Base-by-base conservation (phyloP, 225 moss, liverwort and hornwort species). In the Physcomitrellopsis africana region DNA sequence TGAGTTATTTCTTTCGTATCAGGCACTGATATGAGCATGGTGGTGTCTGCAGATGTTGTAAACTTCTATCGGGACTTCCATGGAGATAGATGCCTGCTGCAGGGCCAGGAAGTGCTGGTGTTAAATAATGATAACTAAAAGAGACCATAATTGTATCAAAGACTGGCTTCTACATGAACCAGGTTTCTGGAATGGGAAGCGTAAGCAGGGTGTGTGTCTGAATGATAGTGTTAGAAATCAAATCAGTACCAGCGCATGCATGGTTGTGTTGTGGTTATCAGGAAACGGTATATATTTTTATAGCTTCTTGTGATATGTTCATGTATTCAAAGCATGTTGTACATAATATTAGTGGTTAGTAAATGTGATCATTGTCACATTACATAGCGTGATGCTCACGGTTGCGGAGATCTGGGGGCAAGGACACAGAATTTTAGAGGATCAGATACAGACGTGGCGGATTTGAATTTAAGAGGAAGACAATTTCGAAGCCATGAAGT, bases 311-410 rank as follows among this genome's bases (percentile, higher is more conserved):
- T 27, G 57, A 47, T 63, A 22, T 81, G 72, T 37, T 37, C 32
- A 72, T 63, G 13, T 72, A 66, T 56, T 68, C 68, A 66, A 65
- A 81, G 56, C 58, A 45, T 45, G 64, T 65, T 82, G 80, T 82
- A 77, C 8, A 80, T 79, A 67, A 17, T 67, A 57, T 32, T 22
- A 17, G 54, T 17, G 56, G 72, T 68, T 29, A 51, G 68, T 46
- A 72, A 67, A 24, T 85, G 75, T 72, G 68, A 77, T 75, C 51
- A 20, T 13, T 63, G 41, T 62, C 62, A 46, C 48, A 46, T 78
- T 72, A 62, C 46, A 68, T 63, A 83, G 83, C 79, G 86, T 84
- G 84, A 87, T 87, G 86, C 81, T 79, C 75, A 66, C 66, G 69
- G 76, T 65, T 73, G 64, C 68, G 46, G 78, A 69, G 64, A 55